A percentile compares a stretch with the other conserved stretches of the same genome.
These are phyloP conservation scores for Myxozyma vanderwaltii DNA, from an alignment of 805 yeast species.

Conservation along the genomic window DNA sequence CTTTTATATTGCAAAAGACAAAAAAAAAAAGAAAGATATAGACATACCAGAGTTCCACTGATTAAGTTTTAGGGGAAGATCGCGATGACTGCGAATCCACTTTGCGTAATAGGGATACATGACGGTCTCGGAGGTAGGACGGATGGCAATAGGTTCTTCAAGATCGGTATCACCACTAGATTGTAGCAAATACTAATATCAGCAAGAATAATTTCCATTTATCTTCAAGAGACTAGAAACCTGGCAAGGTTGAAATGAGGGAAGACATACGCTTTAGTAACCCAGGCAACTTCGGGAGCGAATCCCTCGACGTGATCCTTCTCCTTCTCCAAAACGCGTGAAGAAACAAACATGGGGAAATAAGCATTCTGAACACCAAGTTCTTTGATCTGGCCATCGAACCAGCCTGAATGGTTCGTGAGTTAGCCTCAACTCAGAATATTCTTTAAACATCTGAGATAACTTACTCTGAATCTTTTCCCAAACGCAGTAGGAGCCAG, in stretches of 20 bases:
- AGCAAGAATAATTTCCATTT: not conserved
- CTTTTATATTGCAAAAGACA: not conserved
- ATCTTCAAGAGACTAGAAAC: not conserved
- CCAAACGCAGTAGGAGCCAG: conserved; percentile 93
- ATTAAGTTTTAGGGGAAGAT: conserved; percentile 90
- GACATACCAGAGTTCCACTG: conserved; percentile 84
- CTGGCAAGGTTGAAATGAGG: not conserved
- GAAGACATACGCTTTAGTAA: conserved; percentile 69
- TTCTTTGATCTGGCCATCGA: conserved; percentile 75
- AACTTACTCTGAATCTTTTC: conserved; percentile 68
- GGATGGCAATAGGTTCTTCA: conserved; percentile 97
- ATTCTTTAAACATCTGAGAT: not conserved
- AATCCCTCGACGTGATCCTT: conserved; percentile 98
- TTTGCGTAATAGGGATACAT: conserved; percentile 99
- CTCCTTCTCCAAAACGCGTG: conserved; percentile 91
- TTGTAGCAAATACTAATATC: no score
- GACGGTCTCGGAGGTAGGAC: conserved; percentile 99
- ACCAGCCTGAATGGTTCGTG: conserved; percentile 52
- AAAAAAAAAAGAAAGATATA: not conserved
- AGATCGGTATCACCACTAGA: conserved; percentile 74
- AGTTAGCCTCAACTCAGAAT: not conserved
- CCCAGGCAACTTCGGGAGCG: conserved; percentile 99
- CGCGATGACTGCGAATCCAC: conserved; percentile 98
- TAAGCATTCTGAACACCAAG: conserved; percentile 93
- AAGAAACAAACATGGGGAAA: conserved; percentile 98